Base-by-base conservation (phyloP, 345 rosid species). In the Hirschfeldia incana region DNA sequence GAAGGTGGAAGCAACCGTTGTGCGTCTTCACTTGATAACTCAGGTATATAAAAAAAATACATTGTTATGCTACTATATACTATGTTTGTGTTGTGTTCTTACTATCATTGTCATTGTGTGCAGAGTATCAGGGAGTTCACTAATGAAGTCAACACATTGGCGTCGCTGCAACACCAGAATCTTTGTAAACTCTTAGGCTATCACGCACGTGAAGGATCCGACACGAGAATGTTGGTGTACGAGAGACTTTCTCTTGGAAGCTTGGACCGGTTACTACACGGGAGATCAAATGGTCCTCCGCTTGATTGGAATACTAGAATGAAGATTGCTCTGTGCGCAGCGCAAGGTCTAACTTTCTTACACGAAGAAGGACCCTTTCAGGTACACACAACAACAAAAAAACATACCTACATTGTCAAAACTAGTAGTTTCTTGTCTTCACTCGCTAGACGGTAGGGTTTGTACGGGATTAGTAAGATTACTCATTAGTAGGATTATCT, bases 301-400 rank as follows among this genome's bases (percentile, higher is more conserved):
- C 82, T 95, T 80, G 99, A 93, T 85, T 95, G 99, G 98, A 95
- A 93, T 77, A 88, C 93, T 27, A 86, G 98, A 78, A 89, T 90
- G 90, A 95, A 93, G 84, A 90, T 93, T 28, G 94, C 97, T 65
- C 77, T 93, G 34, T 89, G 93, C 76, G 94, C 98, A 70, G 96
- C 98, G 17, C 97, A 87, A 69, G 99, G 97, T 62, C 88, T 95
- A 46, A 76, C 94, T 21, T 95, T 91, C 87, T 89, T 95, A 86
- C 98, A 95, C 36, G 99, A 95, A 80, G 99, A 95, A 83, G 99
- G 99, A 15, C 99, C 99, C 27, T 93, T 95, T 84, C 99, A 93
- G 98, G 99, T 93, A 53, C 27, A 11, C 58, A n/a, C n/a, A n/a
- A n/a, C n/a, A n/a, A n/a, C n/a, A n/a, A n/a, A n/a, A n/a, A n/a